Percentiles rank a stretch among this genome's conserved stretches.
phyloP scores from a whole-genome alignment of 805 yeast genomes.

The Cyberlindnera samutprakarnensis region DNA sequence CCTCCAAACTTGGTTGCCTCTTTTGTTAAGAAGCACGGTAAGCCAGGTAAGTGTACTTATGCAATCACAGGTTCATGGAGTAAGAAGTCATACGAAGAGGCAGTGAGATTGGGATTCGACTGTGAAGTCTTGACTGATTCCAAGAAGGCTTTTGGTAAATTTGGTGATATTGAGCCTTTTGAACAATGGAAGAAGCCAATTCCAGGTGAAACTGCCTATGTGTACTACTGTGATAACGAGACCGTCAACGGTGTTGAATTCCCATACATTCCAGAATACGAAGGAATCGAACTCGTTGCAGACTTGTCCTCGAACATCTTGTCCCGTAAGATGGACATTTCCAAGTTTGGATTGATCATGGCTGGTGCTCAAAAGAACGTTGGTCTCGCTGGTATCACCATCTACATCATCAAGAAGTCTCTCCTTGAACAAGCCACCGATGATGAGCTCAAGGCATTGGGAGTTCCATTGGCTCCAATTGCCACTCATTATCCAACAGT shows the following conservation, averaged over 20 bases:
- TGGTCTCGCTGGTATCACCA: slow-evolving; percentile 92
- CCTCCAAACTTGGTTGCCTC: slow-evolving; percentile 78
- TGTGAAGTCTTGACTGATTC: slow-evolving; percentile 64
- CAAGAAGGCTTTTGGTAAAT: slow-evolving; percentile 48
- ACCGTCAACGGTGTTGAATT: slow-evolving; percentile 91
- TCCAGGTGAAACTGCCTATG: slow-evolving; percentile 66
- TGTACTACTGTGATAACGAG: slow-evolving; percentile 93
- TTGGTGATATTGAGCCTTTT: slow-evolving; percentile 57
- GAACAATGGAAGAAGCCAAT: slow-evolving; percentile 53
- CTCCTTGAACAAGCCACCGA: slow-evolving; percentile 63
- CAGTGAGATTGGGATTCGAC: slow-evolving; percentile 72
- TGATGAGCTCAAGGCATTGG: slow-evolving; percentile 47
- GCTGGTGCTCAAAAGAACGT: slow-evolving; percentile 99
- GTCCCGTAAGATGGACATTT: slow-evolving; percentile 72
- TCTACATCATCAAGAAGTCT: slow-evolving; percentile 81
- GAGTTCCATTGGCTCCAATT: slow-evolving; percentile 79
- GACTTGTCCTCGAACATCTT: slow-evolving; percentile 93
- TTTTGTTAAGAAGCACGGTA: slow-evolving; percentile 63
- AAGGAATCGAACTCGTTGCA: slow-evolving; percentile 75
- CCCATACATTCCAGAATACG: slow-evolving; percentile 44
- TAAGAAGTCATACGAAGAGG: slow-evolving; percentile 80
- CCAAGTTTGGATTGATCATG: slow-evolving; percentile 81
- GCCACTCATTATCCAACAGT: slow-evolving; percentile 84
- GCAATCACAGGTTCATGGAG: slow-evolving; percentile 94
- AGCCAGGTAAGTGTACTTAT: slow-evolving; percentile 76